Evolutionary conservation across 495 filamentous ascomycete genomes (phyloP).

Genomic region (Penicillium diatomitis): DNA sequence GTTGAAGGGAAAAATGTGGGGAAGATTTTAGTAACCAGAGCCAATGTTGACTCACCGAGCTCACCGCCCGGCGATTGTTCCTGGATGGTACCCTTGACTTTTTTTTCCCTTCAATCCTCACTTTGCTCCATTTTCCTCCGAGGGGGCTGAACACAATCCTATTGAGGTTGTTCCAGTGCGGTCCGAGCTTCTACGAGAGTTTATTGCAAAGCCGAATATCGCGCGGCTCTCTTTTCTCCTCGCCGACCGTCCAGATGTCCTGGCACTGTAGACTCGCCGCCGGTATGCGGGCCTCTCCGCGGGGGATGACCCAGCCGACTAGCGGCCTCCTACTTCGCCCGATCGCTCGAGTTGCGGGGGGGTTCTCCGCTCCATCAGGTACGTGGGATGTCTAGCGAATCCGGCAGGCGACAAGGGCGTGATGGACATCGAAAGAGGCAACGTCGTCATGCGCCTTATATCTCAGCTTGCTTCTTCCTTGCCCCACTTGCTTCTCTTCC

Average conservation of each 20-base stretch:
- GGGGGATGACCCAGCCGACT: conserved; percentile 29
- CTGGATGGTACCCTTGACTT: background rate
- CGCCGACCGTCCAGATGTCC: conserved; percentile 19
- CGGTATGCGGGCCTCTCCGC: conserved; percentile 28
- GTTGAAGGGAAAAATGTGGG: conserved; percentile 1
- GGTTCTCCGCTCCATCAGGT: conserved; percentile 22
- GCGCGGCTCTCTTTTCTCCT: background rate
- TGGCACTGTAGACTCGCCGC: conserved; percentile 29
- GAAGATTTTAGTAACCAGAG: background rate
- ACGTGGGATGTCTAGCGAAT: conserved; percentile 15
- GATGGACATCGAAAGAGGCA: too few relatives aligned
- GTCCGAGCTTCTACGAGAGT: too few relatives aligned
- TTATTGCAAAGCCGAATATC: too few relatives aligned
- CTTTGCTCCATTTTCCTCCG: too few relatives aligned
- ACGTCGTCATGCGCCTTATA: too few relatives aligned
- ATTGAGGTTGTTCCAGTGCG: too few relatives aligned
- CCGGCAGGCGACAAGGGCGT: too few relatives aligned
- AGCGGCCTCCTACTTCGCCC: conserved; percentile 20
- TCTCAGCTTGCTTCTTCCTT: too few relatives aligned
- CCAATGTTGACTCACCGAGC: conserved; percentile 13
- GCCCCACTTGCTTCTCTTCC: too few relatives aligned
- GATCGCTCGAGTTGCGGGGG: conserved; percentile 18
- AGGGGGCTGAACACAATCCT: too few relatives aligned
- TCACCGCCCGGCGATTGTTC: conserved; percentile 16
- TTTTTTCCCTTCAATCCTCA: conserved; percentile 3